phyloP scores from a whole-genome alignment of 2,329 filamentous ascomycete genomes.

The Calonectria honghensis region DNA sequence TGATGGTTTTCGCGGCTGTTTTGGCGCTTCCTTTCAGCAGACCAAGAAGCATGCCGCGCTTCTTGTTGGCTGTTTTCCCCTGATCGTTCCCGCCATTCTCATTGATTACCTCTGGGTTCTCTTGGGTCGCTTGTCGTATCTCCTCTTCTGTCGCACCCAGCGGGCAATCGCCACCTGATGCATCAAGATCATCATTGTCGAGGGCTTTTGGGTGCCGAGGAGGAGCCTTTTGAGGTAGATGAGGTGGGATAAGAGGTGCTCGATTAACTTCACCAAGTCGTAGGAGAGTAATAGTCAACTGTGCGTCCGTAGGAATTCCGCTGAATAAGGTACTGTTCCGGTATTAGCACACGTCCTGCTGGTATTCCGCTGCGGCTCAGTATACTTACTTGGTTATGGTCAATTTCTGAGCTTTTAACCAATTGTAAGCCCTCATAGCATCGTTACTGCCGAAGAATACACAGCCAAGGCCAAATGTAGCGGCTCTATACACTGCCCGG shows the following conservation, averaged over 20 bases:
- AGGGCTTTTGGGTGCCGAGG: not conserved
- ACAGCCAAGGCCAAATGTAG: not conserved
- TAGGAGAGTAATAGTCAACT: constrained; percentile 4
- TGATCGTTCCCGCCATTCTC: not conserved
- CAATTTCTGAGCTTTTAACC: not conserved
- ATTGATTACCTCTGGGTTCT: not conserved
- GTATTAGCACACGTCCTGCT: not conserved
- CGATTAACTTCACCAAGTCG: not conserved
- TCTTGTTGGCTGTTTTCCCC: not conserved
- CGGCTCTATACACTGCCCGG: not conserved
- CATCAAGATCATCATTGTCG: not conserved
- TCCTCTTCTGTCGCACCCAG: constrained; percentile 4
- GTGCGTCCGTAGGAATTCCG: not conserved
- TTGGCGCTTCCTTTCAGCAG: constrained; percentile 2
- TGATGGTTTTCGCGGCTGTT: not conserved
- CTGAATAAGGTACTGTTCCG: not conserved
- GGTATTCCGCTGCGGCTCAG: too few relatives aligned
- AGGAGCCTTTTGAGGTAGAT: not conserved
- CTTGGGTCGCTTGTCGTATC: not conserved
- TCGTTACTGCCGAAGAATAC: not conserved
- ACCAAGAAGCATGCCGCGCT: not conserved
- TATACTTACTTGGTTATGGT: not conserved
- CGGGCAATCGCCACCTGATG: not conserved
- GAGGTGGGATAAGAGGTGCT: constrained; percentile 2
- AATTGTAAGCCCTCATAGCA: not conserved